Conservation (phyloP, 2,329 filamentous ascomycete genomes). For the Curvularia hawaiiensis region DNA sequence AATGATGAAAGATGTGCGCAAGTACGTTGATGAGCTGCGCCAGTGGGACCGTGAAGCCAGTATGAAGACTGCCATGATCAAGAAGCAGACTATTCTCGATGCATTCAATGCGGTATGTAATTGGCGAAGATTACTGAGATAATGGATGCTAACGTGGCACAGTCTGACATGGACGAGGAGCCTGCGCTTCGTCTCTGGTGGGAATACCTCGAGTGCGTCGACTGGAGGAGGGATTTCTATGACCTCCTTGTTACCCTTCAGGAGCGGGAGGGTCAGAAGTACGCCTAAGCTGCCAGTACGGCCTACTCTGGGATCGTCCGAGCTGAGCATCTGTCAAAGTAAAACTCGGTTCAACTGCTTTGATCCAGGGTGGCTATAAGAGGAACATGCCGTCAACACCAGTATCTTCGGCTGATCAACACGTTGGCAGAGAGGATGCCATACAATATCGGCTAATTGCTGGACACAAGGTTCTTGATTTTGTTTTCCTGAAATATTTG, state of each 20-base stretch:
- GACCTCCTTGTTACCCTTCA: conserved; percentile 43
- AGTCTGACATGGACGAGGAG: conserved; percentile 48
- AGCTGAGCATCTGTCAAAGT: too few species aligned
- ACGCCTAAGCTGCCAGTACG: background rate
- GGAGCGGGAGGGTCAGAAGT: conserved; percentile 13
- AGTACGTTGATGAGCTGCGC: conserved; percentile 43
- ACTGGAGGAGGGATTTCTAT: conserved; percentile 51
- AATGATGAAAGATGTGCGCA: conserved; percentile 39
- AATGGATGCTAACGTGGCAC: conserved; percentile 4
- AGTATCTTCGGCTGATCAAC: background rate
- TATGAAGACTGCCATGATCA: conserved; percentile 45
- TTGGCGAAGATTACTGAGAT: background rate
- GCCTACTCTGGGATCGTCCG: background rate
- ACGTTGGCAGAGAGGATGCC: background rate
- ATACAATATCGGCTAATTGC: too few species aligned
- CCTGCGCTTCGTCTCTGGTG: conserved; percentile 53
- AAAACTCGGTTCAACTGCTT: background rate
- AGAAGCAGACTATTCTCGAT: conserved; percentile 45
- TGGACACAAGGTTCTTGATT: background rate
- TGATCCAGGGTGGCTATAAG: background rate
- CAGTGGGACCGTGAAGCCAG: conserved; percentile 49
- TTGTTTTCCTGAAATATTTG: background rate
- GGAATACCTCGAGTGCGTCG: conserved; percentile 54
- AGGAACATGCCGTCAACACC: background rate
- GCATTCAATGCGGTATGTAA: conserved; percentile 46